Evolutionary conservation across 805 yeast genomes (phyloP).

Genomic region (Hanseniaspora vineae): DNA sequence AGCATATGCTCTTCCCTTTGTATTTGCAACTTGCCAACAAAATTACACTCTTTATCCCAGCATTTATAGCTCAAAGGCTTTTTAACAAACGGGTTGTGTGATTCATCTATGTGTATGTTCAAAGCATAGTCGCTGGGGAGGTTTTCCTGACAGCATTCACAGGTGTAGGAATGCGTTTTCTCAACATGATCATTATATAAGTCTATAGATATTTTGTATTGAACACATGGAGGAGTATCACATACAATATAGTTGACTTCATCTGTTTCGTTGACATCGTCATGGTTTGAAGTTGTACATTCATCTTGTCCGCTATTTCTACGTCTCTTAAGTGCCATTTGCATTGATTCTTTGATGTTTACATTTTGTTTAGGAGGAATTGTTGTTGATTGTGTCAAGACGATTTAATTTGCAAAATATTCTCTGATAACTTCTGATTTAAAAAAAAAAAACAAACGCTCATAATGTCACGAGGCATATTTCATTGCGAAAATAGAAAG

Average conservation of each 20-base stretch:
- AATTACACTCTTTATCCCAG: constrained; percentile 29
- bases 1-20: constrained; percentile 37
- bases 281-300: background rate
- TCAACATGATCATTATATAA: constrained; percentile 8
- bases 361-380: no score
- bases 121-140: constrained; percentile 33
- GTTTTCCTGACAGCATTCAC: constrained; percentile 26
- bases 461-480: no score
- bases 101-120: constrained; percentile 37
- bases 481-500: no score
- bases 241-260: constrained; percentile 4
- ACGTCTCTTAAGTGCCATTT: background rate
- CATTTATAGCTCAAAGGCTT: constrained; percentile 28
- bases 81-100: constrained; percentile 36
- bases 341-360: background rate
- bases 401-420: no score
- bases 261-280: background rate
- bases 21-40: constrained; percentile 25
- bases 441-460: no score
- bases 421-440: no score
- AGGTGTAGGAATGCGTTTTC: constrained; percentile 16
- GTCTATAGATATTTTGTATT: constrained; percentile 8
- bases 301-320: background rate
- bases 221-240: constrained; percentile 10
- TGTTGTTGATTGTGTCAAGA: no score